Conservation (phyloP, 1,139 yeast genomes). For the Yarrowia galli region DNA sequence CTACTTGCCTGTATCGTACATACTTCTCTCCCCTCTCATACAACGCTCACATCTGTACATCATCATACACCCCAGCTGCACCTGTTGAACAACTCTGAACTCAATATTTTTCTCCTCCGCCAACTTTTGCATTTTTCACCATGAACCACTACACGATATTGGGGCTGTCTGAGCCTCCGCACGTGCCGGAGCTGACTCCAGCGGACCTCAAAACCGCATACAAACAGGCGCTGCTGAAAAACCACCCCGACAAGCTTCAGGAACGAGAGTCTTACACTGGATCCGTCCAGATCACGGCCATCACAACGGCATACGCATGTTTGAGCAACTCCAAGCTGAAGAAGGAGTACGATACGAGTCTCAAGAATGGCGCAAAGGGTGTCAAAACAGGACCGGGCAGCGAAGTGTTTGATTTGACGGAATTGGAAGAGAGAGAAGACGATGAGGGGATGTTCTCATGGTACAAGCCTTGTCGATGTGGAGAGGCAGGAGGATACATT, state of each 20-base stretch:
- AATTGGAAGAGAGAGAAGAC: slow-evolving; percentile 50
- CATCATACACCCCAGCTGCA: neutral
- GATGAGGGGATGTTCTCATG: slow-evolving; percentile 52
- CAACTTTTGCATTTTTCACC: neutral
- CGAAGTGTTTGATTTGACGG: slow-evolving; percentile 70
- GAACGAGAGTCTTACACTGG: slow-evolving; percentile 40
- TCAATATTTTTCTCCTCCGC: neutral
- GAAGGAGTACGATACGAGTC: slow-evolving; percentile 58
- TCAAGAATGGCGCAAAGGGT: slow-evolving; percentile 57
- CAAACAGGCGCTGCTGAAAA: slow-evolving; percentile 59
- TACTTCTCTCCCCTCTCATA: too few species aligned
- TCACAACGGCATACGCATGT: slow-evolving; percentile 67
- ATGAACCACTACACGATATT: slow-evolving; percentile 38
- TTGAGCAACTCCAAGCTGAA: slow-evolving; percentile 56
- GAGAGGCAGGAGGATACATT: slow-evolving; percentile 60
- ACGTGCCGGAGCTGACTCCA: slow-evolving; percentile 50
- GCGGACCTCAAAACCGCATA: slow-evolving; percentile 68
- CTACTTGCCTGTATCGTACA: too few species aligned
- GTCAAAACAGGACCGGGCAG: slow-evolving; percentile 55
- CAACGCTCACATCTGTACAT: neutral
- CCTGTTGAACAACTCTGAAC: neutral
- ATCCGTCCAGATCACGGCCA: slow-evolving; percentile 51
- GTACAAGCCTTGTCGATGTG: slow-evolving; percentile 73
- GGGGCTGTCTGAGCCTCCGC: slow-evolving; percentile 38
- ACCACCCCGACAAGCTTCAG: slow-evolving; percentile 78